Evolutionary conservation across 2,329 filamentous ascomycete genomes (phyloP).

Genomic region (Lachnellula willkommii): DNA sequence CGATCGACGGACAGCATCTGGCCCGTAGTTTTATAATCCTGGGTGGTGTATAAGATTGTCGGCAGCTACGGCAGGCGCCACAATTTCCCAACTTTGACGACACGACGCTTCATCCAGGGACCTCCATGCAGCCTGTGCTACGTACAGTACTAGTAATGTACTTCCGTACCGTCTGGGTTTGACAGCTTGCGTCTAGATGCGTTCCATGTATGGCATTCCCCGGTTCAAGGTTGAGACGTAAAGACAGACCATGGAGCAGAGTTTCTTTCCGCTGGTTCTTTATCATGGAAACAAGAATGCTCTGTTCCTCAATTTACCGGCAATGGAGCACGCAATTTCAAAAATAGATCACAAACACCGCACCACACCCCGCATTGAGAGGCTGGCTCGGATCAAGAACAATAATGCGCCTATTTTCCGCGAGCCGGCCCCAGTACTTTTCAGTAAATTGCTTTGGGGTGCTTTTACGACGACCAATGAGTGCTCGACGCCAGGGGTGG

Average conservation of each 20-base stretch:
- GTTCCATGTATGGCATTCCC: no score
- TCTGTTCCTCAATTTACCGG: no score
- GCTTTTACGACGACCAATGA: background rate
- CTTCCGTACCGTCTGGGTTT: no score
- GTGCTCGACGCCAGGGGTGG: background rate
- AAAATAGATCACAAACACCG: background rate
- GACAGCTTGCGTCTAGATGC: no score
- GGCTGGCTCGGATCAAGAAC: slow-evolving; percentile 1
- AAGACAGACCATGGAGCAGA: no score
- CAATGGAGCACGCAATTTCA: background rate
- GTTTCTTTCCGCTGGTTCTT: no score
- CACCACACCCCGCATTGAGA: background rate
- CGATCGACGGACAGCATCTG: no score
- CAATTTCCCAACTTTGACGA: background rate
- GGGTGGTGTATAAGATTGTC: background rate
- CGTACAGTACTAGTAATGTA: background rate
- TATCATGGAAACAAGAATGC: no score
- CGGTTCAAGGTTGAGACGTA: no score
- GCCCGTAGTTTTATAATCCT: no score
- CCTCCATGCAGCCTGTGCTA: background rate
- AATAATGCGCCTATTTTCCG: slow-evolving; percentile 21
- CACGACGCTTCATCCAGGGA: background rate
- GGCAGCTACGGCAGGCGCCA: slow-evolving; percentile 19
- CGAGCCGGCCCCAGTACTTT: slow-evolving; percentile 3
- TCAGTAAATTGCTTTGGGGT: background rate